These are phyloP conservation scores for Phytophthora hybrid DNA, from an alignment of 352 stramenopile genomes.

Conservation along the genomic window DNA sequence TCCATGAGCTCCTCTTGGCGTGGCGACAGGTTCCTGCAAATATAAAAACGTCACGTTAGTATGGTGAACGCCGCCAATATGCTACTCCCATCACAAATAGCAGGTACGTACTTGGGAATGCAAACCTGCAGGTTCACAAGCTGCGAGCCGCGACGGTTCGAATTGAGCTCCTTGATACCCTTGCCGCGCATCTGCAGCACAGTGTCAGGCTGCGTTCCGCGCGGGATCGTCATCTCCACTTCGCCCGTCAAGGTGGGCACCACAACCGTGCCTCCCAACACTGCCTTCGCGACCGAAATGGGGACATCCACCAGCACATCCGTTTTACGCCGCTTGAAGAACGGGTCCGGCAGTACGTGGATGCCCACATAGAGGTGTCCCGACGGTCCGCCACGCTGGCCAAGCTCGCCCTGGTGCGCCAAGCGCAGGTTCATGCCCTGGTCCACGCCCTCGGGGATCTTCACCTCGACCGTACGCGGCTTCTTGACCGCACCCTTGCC, in stretches of 20 bases:
- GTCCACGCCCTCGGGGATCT: slow-evolving; percentile 96
- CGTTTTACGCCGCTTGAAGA: slow-evolving; percentile 96
- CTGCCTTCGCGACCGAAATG: slow-evolving; percentile 93
- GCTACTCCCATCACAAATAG: neutral
- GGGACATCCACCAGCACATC: slow-evolving; percentile 96
- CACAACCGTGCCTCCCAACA: slow-evolving; percentile 94
- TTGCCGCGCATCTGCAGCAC: slow-evolving; percentile 97
- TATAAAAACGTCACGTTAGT: slow-evolving; percentile 4
- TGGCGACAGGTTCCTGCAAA: slow-evolving; percentile 84
- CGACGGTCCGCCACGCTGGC: slow-evolving; percentile 82
- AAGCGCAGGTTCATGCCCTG: slow-evolving; percentile 96
- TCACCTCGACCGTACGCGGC: slow-evolving; percentile 93
- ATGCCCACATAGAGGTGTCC: slow-evolving; percentile 97
- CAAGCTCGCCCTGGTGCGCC: slow-evolving; percentile 91
- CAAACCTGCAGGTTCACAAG: slow-evolving; percentile 97
- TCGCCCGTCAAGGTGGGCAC: slow-evolving; percentile 97
- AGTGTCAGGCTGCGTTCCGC: slow-evolving; percentile 95
- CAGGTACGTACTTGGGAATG: slow-evolving; percentile 90
- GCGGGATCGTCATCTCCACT: slow-evolving; percentile 97
- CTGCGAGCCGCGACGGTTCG: slow-evolving; percentile 94
- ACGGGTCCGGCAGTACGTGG: slow-evolving; percentile 93
- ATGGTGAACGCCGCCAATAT: neutral
- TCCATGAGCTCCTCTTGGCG: slow-evolving; percentile 96
- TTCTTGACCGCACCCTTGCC: slow-evolving; percentile 90
- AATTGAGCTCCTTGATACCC: slow-evolving; percentile 96